Evolutionary conservation across 345 rosid genomes (phyloP).

Genomic region (Eucalyptus curtisii): DNA sequence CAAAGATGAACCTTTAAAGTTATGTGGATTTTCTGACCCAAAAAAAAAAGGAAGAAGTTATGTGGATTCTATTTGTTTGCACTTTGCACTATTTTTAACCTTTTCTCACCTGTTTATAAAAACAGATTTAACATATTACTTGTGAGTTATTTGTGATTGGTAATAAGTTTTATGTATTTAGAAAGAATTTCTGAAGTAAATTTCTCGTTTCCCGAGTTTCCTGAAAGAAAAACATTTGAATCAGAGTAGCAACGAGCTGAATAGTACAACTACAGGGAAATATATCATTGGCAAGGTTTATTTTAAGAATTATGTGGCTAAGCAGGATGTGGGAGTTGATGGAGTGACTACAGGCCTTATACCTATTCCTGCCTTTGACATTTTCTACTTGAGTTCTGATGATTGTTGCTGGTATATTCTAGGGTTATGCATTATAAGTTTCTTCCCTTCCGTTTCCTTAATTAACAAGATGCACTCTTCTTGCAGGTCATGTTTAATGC

Average conservation of each 20-base stretch:
- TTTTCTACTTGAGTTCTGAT: neutral
- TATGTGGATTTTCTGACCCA: neutral
- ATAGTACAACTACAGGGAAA: neutral
- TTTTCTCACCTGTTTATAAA: neutral
- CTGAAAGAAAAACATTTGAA: neutral
- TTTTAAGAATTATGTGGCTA: neutral
- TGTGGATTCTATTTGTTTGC: neutral
- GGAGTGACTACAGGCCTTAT: neutral
- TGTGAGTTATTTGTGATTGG: neutral
- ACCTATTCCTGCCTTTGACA: neutral
- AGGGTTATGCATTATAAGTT: neutral
- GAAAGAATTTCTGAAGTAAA: neutral
- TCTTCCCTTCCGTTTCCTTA: neutral
- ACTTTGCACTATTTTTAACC: neutral
- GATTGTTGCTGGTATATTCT: neutral
- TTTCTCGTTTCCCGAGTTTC: neutral
- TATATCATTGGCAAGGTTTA: neutral
- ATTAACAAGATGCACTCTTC: neutral
- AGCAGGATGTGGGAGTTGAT: neutral
- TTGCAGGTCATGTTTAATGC: constrained; percentile 82
- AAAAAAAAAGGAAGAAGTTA: neutral
- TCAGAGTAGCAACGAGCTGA: neutral
- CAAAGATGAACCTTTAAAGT: neutral
- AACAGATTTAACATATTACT: neutral
- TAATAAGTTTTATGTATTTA: neutral